Base-by-base conservation (phyloP, 768 basidiomycete species). In the Mycena metata region DNA sequence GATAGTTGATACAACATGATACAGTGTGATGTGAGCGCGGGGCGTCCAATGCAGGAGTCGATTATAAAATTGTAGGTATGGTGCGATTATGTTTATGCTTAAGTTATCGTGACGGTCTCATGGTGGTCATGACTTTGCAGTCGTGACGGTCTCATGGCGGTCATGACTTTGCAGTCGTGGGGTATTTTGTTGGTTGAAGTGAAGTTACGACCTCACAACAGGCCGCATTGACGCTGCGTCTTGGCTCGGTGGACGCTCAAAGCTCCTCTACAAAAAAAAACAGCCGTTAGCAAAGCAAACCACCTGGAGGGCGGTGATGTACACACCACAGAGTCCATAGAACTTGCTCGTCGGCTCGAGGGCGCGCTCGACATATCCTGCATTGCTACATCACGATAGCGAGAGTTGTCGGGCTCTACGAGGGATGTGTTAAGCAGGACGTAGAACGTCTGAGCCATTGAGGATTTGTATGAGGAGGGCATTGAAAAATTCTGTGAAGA, bases 341-440 rank as follows among this genome's bases (percentile, higher is more conserved):
- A 17, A 16, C 33, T 23, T 7, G 43, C 45, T 9, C 45, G 30
- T 2, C 65, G n/a, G 13, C 60, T 68, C 21, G 54, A 41, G 9
- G 61, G 42, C 1, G 58, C 19, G 3, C 41, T 17, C 0, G 67
- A 52, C 67, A 69, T 64, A 26, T 69, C 67, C 56, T 64, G 61
- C 62, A 69, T 12, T 10, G 67, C 41, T 6, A 69, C 56, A 12
- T 69, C 62, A 6, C 13, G 43, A 26, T 43, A 23, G 47, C 45
- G 60, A 9, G 61, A 46, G 17, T 45, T 36, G 19, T 50, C 35
- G 3, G 60, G 60, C 60, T 69, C 61, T 23, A 69, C 67, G 49
- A 69, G 62, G 17, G 67, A 45, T 21, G 67, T 64, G 21, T 63
- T 69, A 42, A 69, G 67, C 42, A 69, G 51, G 13, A 64, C 30